A percentile compares a stretch with the other conserved stretches of the same genome.
phyloP scores from a whole-genome alignment of 2,329 filamentous ascomycete species.

The Beauveria sp. region DNA sequence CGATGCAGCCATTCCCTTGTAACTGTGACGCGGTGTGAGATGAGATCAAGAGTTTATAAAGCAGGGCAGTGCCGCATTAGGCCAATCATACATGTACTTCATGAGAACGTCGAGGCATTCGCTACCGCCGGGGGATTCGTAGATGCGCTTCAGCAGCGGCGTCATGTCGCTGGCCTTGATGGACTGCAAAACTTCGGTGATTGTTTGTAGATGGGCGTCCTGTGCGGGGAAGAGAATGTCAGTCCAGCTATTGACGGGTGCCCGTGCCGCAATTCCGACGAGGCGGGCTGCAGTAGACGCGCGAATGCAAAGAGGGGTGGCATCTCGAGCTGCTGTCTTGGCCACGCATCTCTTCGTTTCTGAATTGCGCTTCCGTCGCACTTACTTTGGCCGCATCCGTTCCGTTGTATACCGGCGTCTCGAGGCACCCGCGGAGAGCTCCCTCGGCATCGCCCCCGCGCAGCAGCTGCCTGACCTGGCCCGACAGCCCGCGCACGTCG shows the following conservation, averaged over 20 bases:
- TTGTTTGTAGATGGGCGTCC: constrained; percentile 79
- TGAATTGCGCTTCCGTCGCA: not conserved
- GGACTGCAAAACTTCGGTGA: constrained; percentile 88
- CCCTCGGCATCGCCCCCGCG: constrained; percentile 82
- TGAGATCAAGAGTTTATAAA: not conserved
- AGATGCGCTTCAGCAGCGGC: constrained; percentile 74
- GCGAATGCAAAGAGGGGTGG: too few species aligned
- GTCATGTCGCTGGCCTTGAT: constrained; percentile 97
- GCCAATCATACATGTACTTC: constrained; percentile 77
- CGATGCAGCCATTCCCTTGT: constrained; percentile 72
- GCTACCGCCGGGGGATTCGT: constrained; percentile 68
- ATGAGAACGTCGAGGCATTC: constrained; percentile 89
- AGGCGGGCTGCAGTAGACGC: too few species aligned
- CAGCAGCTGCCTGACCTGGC: constrained; percentile 80
- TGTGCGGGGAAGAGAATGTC: constrained; percentile 28
- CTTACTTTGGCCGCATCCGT: constrained; percentile 49
- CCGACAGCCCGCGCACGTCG: constrained; percentile 69
- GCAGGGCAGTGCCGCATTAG: too few species aligned
- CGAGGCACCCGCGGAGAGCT: constrained; percentile 73
- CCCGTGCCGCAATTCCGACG: not conserved
- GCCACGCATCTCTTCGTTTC: not conserved
- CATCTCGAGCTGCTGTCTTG: not conserved
- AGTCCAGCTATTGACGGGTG: not conserved
- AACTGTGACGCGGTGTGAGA: constrained; percentile 41
- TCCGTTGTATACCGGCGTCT: constrained; percentile 72